phyloP scores from a whole-genome alignment of 208 protist species.

The Leishmania guyanensis region DNA sequence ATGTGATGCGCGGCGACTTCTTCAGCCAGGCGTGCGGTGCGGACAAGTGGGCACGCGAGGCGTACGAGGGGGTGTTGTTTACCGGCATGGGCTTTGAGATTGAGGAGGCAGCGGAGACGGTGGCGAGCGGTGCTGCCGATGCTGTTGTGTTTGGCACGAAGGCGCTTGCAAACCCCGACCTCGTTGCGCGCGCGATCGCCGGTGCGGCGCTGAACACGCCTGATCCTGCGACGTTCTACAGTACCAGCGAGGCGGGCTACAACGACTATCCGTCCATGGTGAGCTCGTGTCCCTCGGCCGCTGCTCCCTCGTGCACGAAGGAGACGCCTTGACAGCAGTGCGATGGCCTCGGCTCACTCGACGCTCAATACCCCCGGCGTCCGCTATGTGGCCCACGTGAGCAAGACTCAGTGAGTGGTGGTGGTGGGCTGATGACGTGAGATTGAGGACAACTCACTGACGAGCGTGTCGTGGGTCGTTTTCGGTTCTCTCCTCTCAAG shows the following conservation, averaged over 20 bases:
- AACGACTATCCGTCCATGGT: constrained; percentile 45
- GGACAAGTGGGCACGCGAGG: constrained; percentile 46
- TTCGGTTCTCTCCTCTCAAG: too few relatives aligned
- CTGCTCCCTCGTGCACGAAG: background rate
- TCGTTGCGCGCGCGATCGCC: constrained; percentile 40
- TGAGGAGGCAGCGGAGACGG: constrained; percentile 38
- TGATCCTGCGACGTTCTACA: constrained; percentile 20
- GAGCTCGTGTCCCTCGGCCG: background rate
- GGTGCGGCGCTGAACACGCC: constrained; percentile 41
- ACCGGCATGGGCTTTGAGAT: constrained; percentile 47
- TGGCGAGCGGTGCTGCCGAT: constrained; percentile 50
- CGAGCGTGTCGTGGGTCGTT: too few relatives aligned
- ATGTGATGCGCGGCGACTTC: constrained; percentile 44
- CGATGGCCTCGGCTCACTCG: background rate
- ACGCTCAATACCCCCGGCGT: background rate
- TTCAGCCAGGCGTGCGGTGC: constrained; percentile 26
- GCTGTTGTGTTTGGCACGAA: constrained; percentile 53
- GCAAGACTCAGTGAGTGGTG: background rate
- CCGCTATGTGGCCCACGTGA: background rate
- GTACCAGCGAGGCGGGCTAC: constrained; percentile 36
- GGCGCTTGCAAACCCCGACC: constrained; percentile 76
- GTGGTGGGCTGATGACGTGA: too few relatives aligned
- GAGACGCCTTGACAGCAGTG: background rate
- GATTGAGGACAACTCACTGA: too few relatives aligned
- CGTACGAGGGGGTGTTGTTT: constrained; percentile 52